Evolutionary conservation across 2,329 filamentous ascomycete genomes (phyloP).

Genomic region (Alternaria sp.): DNA sequence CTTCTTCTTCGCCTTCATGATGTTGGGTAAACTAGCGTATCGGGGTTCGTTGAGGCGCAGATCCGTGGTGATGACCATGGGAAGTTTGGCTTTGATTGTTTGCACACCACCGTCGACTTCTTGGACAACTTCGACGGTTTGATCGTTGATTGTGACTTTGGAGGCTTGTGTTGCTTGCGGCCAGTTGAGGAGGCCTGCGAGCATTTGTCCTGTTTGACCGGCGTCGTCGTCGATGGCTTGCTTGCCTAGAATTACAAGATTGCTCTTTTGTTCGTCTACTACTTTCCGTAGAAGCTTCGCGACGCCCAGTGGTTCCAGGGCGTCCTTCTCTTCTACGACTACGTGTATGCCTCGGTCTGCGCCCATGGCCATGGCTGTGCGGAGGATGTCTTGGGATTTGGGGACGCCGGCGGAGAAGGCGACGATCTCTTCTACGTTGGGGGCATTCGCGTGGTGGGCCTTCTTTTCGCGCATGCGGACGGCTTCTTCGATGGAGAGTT

Average conservation of each 20-base stretch:
- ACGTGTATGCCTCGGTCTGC: constrained; percentile 92
- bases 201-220: constrained; percentile 96
- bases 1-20: constrained; percentile 99
- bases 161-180: constrained; percentile 92
- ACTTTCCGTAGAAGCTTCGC: constrained; percentile 85
- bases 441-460: constrained; percentile 50
- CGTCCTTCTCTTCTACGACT: constrained; percentile 63
- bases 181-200: constrained; percentile 91
- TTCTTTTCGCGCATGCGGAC: constrained; percentile 88
- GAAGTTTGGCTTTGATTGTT: constrained; percentile 83
- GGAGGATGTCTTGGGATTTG: constrained; percentile 86
- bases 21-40: constrained; percentile 94
- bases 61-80: constrained; percentile 95
- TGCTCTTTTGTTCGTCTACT: constrained; percentile 83
- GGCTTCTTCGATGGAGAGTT: constrained; percentile 95
- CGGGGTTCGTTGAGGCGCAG: constrained; percentile 91
- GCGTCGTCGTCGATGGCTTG: constrained; percentile 98
- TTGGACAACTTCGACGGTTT: constrained; percentile 76
- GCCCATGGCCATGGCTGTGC: constrained; percentile 98
- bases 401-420: constrained; percentile 85
- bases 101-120: constrained; percentile 97
- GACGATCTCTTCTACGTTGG: constrained; percentile 82
- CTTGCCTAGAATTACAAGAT: constrained; percentile 93
- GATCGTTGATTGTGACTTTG: constrained; percentile 77
- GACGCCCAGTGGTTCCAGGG: constrained; percentile 87